Evolutionary conservation across 31 red algal species (phyloP).

Genomic region (Odonthalia washingtoniensis): DNA sequence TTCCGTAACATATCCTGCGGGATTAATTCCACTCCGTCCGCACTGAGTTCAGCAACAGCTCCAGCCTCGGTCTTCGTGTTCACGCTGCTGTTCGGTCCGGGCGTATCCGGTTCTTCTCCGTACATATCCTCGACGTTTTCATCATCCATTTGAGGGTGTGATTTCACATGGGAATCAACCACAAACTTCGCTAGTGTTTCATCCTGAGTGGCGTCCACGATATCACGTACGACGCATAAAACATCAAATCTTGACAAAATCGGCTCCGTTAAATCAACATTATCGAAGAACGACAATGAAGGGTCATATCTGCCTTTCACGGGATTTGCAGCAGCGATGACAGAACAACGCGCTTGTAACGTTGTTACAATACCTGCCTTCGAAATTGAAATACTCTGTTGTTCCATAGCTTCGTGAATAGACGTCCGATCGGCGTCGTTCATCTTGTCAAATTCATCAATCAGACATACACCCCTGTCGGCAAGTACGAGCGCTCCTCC

Average conservation of each 20-base stretch:
- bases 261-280: slow-evolving; percentile 98
- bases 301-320: slow-evolving; percentile 97
- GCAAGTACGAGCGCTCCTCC: slow-evolving; percentile 97
- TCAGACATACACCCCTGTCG: slow-evolving; percentile 96
- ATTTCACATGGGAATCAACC: slow-evolving; percentile 89
- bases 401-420: slow-evolving; percentile 99
- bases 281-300: slow-evolving; percentile 97
- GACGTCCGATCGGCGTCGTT: slow-evolving; percentile 99
- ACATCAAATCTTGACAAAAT: slow-evolving; percentile 99
- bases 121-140: slow-evolving; percentile 48
- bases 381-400: slow-evolving; percentile 98
- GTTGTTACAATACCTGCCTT: slow-evolving; percentile 99
- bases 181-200: slow-evolving; percentile 97
- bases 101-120: slow-evolving; percentile 32
- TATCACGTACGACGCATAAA: slow-evolving; percentile 95
- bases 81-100: not conserved
- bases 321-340: slow-evolving; percentile 98
- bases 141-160: slow-evolving; percentile 84
- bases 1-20: slow-evolving; percentile 91
- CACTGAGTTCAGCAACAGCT: slow-evolving; percentile 32
- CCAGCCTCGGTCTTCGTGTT: not conserved
- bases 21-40: slow-evolving; percentile 73
- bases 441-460: slow-evolving; percentile 99
- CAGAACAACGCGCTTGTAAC: slow-evolving; percentile 97
- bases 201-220: slow-evolving; percentile 88